Evolutionary conservation across 1,284 basidiomycete genomes (phyloP).

Genomic region (Thelephora terrestris): DNA sequence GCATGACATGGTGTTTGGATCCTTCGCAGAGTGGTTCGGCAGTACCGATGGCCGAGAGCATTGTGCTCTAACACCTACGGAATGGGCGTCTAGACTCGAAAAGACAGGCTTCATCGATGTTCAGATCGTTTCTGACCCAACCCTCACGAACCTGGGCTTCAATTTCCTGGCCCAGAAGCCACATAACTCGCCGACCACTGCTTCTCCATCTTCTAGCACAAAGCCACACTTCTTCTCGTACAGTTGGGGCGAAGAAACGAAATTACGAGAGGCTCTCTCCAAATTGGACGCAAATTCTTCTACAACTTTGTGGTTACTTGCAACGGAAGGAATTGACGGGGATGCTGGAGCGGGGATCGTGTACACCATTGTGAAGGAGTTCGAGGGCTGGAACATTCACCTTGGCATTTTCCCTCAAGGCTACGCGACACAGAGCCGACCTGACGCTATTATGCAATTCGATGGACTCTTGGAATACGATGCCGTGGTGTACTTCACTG

Average conservation of each 20-base stretch:
- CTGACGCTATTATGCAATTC: neutral
- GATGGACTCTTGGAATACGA: conserved; percentile 2
- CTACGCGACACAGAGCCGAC: neutral
- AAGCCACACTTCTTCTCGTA: conserved; percentile 8
- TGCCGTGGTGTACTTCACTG: neutral
- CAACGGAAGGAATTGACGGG: conserved; percentile 9
- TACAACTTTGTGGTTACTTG: conserved; percentile 10
- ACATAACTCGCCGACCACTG: neutral
- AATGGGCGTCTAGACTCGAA: conserved; percentile 7
- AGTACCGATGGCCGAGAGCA: conserved; percentile 8
- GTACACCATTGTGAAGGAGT: conserved; percentile 12
- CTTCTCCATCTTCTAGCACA: neutral
- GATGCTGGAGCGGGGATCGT: conserved; percentile 13
- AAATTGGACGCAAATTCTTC: conserved; percentile 8
- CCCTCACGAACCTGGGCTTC: conserved; percentile 1
- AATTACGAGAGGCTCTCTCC: conserved; percentile 7
- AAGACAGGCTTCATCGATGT: conserved; percentile 3
- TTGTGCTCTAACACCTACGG: conserved; percentile 8
- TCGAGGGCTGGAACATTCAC: conserved; percentile 10
- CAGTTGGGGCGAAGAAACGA: conserved; percentile 10
- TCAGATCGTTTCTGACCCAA: neutral
- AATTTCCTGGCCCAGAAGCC: neutral
- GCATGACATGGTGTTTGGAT: conserved; percentile 13
- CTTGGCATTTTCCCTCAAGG: conserved; percentile 9
- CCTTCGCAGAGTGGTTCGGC: conserved; percentile 12